phyloP scores from a whole-genome alignment of 805 yeast genomes.

The Yarrowia keelungensis region DNA sequence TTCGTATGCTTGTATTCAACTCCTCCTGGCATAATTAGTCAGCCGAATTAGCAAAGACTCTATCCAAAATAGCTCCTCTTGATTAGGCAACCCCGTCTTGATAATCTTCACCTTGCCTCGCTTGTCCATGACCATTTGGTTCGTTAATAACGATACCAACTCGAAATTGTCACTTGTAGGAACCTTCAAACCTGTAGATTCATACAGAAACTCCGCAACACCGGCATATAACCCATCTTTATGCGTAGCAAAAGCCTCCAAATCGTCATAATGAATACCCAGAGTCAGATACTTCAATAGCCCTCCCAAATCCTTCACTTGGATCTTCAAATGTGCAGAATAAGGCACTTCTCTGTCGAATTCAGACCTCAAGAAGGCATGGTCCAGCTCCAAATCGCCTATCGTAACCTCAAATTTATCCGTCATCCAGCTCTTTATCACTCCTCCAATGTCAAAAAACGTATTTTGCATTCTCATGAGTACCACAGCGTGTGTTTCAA shows the following conservation, averaged over 20 bases:
- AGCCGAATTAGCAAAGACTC: constrained; percentile 18
- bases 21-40: constrained; percentile 4
- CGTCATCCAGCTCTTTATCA: neutral
- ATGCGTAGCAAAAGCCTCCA: neutral
- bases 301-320: constrained; percentile 18
- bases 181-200: constrained; percentile 14
- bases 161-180: constrained; percentile 13
- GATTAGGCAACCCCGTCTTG: neutral
- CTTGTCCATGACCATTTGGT: constrained; percentile 13
- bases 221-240: constrained; percentile 15
- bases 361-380: constrained; percentile 6
- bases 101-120: constrained; percentile 24
- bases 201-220: constrained; percentile 22
- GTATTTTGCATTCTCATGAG: constrained; percentile 36
- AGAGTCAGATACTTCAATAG: constrained; percentile 10
- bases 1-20: neutral
- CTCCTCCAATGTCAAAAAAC: constrained; percentile 21
- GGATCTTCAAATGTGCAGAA: constrained; percentile 8
- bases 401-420: constrained; percentile 16
- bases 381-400: neutral
- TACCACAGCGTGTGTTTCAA: constrained; percentile 15
- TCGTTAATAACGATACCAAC: constrained; percentile 21
- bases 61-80: constrained; percentile 15
- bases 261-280: constrained; percentile 16
- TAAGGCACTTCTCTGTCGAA: constrained; percentile 17